Evolutionary conservation across 768 basidiomycete genomes (phyloP), one percentile per base, ranked within the genome.

Genomic region (Boletus vermiculosoides): DNA sequence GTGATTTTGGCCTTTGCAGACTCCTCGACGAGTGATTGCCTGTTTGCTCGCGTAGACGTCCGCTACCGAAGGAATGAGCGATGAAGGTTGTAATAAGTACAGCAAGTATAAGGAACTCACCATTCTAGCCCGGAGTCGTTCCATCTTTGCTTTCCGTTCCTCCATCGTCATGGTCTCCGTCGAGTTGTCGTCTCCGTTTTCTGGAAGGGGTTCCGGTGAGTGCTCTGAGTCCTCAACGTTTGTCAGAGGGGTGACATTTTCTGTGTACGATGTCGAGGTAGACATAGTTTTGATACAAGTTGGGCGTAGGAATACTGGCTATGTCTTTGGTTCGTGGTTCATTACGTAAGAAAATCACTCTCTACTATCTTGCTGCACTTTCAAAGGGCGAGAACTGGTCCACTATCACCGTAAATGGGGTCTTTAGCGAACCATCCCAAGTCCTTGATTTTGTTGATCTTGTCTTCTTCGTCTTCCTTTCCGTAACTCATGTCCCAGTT

Each of bases 11-110:
- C 78, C 67, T 83, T 90, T 20, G 90, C 83, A 36, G 86, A 84
- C 68, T 98, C 96, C 60, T 92, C 87, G 16, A 97, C 78, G 16
- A 98, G 77, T 2, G 94, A 90, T 34, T 83, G 82, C 13, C 94
- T 85, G 71, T 99, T 99, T 4, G 87, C 92, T 65, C 80, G 84
- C 1, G 90, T 77, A 2, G 93, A 91, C 31, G 83, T 80, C 50
- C 82, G 86, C 94, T 95, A 51, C n/a, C 22, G 10, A 39, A 39
- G 3, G 49, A 56, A 20, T 42, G 9, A 4, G 36, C 8, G 25
- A 44, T 47, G 41, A 54, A 15, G 5, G 3, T 5, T 31, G 28
- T 30, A 25, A 12, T 2, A 20, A 56, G 5, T 11, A n/a, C 37
- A n/a, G 11, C 7, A 23, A 57, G 37, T 16, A 10, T 52, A 30